These are phyloP conservation scores for Dendrocalamus latiflorus DNA, from an alignment of 202 grass and related monocot species.

Conservation along the genomic window DNA sequence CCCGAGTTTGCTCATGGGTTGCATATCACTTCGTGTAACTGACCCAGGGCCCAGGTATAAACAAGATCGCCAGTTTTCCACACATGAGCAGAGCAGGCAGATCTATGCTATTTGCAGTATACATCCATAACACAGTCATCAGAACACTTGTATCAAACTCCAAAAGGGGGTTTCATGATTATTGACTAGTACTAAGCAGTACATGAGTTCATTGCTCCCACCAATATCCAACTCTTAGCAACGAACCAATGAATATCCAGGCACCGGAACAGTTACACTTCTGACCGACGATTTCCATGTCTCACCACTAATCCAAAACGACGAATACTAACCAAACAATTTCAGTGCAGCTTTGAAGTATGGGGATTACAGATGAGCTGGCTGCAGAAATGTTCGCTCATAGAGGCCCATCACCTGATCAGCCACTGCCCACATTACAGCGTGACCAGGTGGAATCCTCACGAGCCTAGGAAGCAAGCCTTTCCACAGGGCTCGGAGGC, in stretches of 20 bases:
- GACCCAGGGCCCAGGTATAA: neutral
- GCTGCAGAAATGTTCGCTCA: conserved; percentile 55
- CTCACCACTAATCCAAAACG: conserved; percentile 8
- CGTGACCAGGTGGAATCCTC: too few species aligned
- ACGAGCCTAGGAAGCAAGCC: too few species aligned
- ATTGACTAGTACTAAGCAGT: conserved; percentile 2
- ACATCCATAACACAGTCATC: neutral
- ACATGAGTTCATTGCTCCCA: conserved; percentile 20
- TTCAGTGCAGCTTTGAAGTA: conserved; percentile 1
- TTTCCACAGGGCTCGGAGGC: too few species aligned
- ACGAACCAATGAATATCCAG: conserved; percentile 35
- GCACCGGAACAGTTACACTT: conserved; percentile 7
- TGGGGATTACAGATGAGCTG: conserved; percentile 37
- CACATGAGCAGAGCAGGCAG: neutral
- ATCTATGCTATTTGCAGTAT: neutral
- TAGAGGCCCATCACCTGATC: conserved; percentile 91
- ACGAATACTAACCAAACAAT: neutral
- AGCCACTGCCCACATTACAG: conserved; percentile 72
- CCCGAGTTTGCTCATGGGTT: neutral
- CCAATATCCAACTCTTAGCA: conserved; percentile 8
- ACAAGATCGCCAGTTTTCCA: neutral
- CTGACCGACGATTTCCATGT: neutral
- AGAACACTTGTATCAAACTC: neutral
- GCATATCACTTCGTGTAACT: neutral
- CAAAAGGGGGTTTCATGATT: conserved; percentile 2